Evolutionary conservation across 257 asterid species (phyloP), one percentile per base, ranked within the genome.

Genomic region (Lycium barbarum): DNA sequence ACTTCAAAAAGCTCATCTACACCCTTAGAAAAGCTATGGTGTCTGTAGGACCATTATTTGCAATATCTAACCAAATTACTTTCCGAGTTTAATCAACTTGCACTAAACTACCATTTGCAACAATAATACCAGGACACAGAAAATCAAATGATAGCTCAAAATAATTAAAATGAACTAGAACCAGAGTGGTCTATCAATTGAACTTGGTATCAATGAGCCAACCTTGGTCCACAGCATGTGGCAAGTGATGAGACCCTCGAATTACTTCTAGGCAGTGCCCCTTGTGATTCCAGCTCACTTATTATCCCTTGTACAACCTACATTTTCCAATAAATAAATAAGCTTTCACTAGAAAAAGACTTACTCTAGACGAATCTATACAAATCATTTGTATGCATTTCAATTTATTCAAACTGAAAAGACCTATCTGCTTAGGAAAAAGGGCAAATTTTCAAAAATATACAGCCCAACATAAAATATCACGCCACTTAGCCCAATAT

Each of bases 141-240:
- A 79, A 55, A 70, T 33, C 22, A 67, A 20, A 67, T 66, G 70
- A 55, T 43, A 33, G 79, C 70, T 80, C 62, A 62, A 66, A 80
- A 38, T 58, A 67, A 66, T 15, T 51, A 38, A 65, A 61, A 65
- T 17, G 58, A 78, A n/a, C 82, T 47, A 76, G 63, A 78, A 53
- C 22, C 15, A 15, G 7, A 66, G 22, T 68, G 40, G 10, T 58
- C 61, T 12, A 78, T 63, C 63, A 47, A 59, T 65, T 47, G 13
- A 59, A 14, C 33, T 51, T 54, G 40, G n/a, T 17, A 81, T 49
- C 72, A 83, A 49, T 66, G 57, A 91, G 82, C 93, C 74, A 86
- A 97, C 99, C 99, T 94, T 20, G 98, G 98, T 87, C 99, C 99
- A 86, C 99, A 95, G 92, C 99, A 97, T 57, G 99, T 97, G 7